Evolutionary conservation across 1,284 basidiomycete genomes (phyloP), one percentile per base, ranked within the genome.

Genomic region (Rhodotorula sp.): DNA sequence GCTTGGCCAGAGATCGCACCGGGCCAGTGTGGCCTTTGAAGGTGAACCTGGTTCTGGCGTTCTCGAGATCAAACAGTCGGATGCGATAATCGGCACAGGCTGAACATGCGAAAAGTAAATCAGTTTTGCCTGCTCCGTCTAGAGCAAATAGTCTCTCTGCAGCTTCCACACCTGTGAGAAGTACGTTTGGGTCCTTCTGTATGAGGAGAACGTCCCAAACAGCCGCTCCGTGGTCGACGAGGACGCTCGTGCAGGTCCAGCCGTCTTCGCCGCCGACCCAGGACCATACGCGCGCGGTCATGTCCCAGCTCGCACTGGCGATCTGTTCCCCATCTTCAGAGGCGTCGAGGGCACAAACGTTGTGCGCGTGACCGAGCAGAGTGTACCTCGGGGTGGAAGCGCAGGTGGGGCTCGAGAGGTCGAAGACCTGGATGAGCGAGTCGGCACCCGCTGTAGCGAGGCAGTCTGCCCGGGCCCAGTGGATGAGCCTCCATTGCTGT

Each of bases 251-350:
- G 71, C 89, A 84, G 74, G 88, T 70, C 78, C 80, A 81, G 15
- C n/a, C 37, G 87, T 89, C 58, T 62, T 65, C 33, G 4, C 18
- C 22, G 0, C 26, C 66, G 4, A 20, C 22, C 26, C 60, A 46
- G 4, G 53, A 37, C 96, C 96, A 99, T 0, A 99, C 87, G 80
- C 91, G 90, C 42, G 93, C 95, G 0, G 94, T 94, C 76, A 91
- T 89, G 82, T 99, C 96, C 95, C 95, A 99, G 71, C 93, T 95
- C 29, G 94, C 95, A 24, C 93, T 95, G 65, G 95, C 87, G 62
- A 87, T 83, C 18, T 45, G 22, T 12, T 54, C n/a, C 7, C 91
- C 91, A 66, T 84, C 84, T 20, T 85, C 80, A 24, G 86, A 86
- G 5, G 86, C 85, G 78, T 92, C 86, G 70, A 99, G 83, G 37